Base-by-base conservation (phyloP, 2,329 filamentous ascomycete species). In the Diaporthe capsici region DNA sequence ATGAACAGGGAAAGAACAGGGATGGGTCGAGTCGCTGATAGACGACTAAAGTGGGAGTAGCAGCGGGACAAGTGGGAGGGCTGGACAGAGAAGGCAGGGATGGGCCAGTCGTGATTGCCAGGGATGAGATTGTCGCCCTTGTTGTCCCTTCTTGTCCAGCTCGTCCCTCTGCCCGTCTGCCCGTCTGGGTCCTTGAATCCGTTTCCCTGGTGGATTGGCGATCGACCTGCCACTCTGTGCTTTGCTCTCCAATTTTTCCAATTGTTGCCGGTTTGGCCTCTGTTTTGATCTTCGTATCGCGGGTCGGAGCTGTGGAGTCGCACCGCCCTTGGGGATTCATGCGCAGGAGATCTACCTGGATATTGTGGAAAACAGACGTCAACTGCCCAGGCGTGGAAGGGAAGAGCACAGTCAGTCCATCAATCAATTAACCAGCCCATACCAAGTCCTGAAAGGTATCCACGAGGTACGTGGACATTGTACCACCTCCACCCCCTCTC, bases 241-340 rank as follows among this genome's bases (percentile, higher is more conserved):
- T 13, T n/a, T 60, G 34, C 42, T 67, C 42, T 49, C 42, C 61
- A 49, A n/a, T 17, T 37, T 67, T 37, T 44, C 63, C 20, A 15
- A 1, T 15, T n/a, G 61, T 47, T 55, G 34, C 65, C 49, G 47
- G 65, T 55, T 70, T 70, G 65, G 49, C 65, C 12, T 68, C 63
- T 55, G 65, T 55, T 70, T 70, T 70, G 65, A 70, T 70, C 49
- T 55, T 22, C 65, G n/a, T 7, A 22, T 55, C 65, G 34, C 47
- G 22, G 49, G 65, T 70, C 65, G 34, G 34, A 39, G 49, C 8
- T 20, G 65, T 70, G 65, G 65, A 28, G 65, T 34, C 34, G 65
- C 44, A n/a, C 49, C 65, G 65, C n/a, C 12, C 31, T 68, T 55
- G 65, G 34, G 60, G 13, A 55, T 70, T 70, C 65, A 70, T 70